Base-by-base conservation (phyloP, 345 rosid species). In the Zanthoxylum bungeanum region DNA sequence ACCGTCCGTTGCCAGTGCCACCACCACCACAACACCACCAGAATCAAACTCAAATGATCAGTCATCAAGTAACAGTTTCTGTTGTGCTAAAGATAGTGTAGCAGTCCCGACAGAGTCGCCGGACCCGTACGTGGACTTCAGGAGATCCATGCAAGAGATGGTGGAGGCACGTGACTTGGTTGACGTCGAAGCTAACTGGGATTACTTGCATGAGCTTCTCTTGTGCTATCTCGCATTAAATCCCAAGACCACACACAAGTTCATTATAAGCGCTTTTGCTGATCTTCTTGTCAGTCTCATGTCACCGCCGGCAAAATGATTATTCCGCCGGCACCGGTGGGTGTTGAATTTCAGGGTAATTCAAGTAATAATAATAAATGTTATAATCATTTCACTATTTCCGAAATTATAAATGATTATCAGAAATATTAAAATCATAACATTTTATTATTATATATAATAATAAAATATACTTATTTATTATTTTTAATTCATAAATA, bases 61-160 rank as follows among this genome's bases (percentile, higher is more conserved):
- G n/a, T n/a, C n/a, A n/a, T n/a, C n/a, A n/a, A n/a, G n/a, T n/a
- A n/a, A n/a, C n/a, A n/a, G n/a, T n/a, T n/a, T n/a, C n/a, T 62
- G 59, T 36, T 69, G 44, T n/a, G 60, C 78, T 21, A 74, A 73
- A 73, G 84, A 74, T 60, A 80, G 88, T 40, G 83, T 85, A 25
- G 96, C 91, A 10, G 85, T 90, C 46, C 74, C 87, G 25, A 88
- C 91, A 0, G 77, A 84, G 79, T 92, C 99, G 36, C 93, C 93
- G 42, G 93, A 95, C 78, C 99, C 99, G 0, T 85, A 82, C 80
- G 72, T 80, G 64, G 98, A 92, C 74, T 92, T 95, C 87, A 72
- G 98, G 74, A 76, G 72, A 78, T 95, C 99, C 73, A 95, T 95
- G 99, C 87, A 89, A 66, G 99, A 95, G 84, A 95, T 95, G 99